Evolutionary conservation across 805 yeast genomes (phyloP), one percentile per base, ranked within the genome.

Genomic region (Myxozyma kluyveri): DNA sequence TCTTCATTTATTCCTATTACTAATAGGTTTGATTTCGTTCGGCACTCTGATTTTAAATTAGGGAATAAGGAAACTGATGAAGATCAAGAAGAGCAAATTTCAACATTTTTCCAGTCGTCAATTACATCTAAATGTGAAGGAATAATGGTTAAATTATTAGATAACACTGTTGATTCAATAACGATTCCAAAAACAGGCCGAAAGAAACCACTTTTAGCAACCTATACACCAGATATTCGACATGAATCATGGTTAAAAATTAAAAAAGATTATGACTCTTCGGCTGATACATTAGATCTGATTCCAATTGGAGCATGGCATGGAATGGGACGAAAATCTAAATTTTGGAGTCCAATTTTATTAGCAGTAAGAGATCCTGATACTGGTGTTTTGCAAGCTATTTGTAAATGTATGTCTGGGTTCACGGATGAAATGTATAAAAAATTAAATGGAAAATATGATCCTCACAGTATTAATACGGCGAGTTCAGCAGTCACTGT

Each of bases 291-390:
- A 9, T 50, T 62, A 1, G 65, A 62, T 35, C 43, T 62, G 23
- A 54, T 62, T 5, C 65, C 65, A 3, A 58, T 62, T 6, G 65
- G 65, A 7, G 65, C 50, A 12, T 62, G 65, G 65, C 52, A 56
- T n/a, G 65, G 65, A 9, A 42, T 52, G 21, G 65, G 65, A 21
- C 48, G 65, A 19, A 62, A 62, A 37, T 41, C 61, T 6, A 29
- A 38, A 32, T 62, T 63, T 54, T 62, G 63, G 63, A 57, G 62
- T 9, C 65, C 65, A 14, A 56, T 62, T 10, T 42, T 62, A 18
- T 50, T 62, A 9, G 65, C 65, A 6, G 57, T 57, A 14, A 52
- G 61, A 4, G 64, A 62, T 32, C 52, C 58, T 10, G 62, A 57
- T 14, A 48, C 60, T 2, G 65, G 61, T 4, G 36, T 39, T 4